Evolutionary conservation across 345 rosid genomes (phyloP).

Genomic region (Balakata baccata): DNA sequence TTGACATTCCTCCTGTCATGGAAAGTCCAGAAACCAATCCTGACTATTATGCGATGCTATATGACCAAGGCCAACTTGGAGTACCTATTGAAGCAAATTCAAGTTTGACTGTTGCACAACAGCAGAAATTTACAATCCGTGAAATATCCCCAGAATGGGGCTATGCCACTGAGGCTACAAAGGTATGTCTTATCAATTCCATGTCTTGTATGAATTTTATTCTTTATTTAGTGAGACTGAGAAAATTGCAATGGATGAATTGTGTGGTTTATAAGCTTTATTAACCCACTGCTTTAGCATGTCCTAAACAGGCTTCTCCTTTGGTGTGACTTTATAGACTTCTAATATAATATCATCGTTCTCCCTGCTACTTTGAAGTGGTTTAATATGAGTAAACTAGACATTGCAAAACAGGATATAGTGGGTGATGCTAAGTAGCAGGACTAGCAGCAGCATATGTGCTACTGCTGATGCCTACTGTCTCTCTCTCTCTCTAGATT

Average conservation of each 20-base stretch:
- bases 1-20: conserved; percentile 36
- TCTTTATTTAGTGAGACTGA: neutral
- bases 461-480: neutral
- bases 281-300: neutral
- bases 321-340: neutral
- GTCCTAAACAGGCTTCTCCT: neutral
- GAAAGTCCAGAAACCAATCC: conserved; percentile 35
- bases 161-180: conserved; percentile 64
- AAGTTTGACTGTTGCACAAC: conserved; percentile 45
- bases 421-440: neutral
- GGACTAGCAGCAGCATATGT: too few species aligned
- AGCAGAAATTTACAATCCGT: conserved; percentile 63
- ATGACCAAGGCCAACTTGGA: conserved; percentile 36
- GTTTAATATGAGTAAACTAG: neutral
- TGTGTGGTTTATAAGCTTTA: neutral
- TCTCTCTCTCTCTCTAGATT: neutral
- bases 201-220: neutral
- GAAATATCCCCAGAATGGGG: conserved; percentile 93
- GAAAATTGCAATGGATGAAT: neutral
- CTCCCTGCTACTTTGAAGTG: neutral
- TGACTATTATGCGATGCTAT: conserved; percentile 34
- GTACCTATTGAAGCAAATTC: conserved; percentile 37
- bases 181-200: conserved; percentile 40
- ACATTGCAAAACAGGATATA: neutral
- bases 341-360: neutral